A percentile compares a stretch with the other conserved stretches of the same genome.
Evolutionary conservation across 2,329 filamentous ascomycete genomes (phyloP).

Genomic region (Dothideomycetidae sp.): DNA sequence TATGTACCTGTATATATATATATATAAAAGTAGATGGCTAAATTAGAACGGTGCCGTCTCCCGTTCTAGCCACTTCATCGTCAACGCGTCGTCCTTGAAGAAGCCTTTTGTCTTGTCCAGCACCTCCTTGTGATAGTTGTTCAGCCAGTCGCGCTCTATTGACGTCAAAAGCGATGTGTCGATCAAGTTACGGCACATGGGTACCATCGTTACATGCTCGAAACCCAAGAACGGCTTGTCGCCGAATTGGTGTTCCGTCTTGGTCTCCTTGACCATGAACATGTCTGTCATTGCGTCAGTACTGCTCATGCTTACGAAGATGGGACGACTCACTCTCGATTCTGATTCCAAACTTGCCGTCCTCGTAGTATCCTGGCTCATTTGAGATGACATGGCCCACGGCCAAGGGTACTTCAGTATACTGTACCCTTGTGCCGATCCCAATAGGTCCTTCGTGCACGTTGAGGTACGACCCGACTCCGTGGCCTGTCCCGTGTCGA

Average conservation of each 20-base stretch:
- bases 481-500: slow-evolving; percentile 89
- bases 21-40: slow-evolving; percentile 5
- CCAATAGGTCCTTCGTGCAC: slow-evolving; percentile 96
- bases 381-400: slow-evolving; percentile 94
- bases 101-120: slow-evolving; percentile 64
- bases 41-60: slow-evolving; percentile 64
- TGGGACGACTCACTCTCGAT: slow-evolving; percentile 55
- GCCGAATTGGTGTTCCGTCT: slow-evolving; percentile 76
- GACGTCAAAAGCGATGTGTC: slow-evolving; percentile 57
- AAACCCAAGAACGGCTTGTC: slow-evolving; percentile 92
- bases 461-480: slow-evolving; percentile 87
- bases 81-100: slow-evolving; percentile 59
- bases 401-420: slow-evolving; percentile 75
- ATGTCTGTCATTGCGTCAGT: slow-evolving; percentile 41
- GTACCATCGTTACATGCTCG: slow-evolving; percentile 94
- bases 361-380: slow-evolving; percentile 92
- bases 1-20: slow-evolving; percentile 8
- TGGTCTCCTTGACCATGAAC: slow-evolving; percentile 75
- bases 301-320: no score
- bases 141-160: slow-evolving; percentile 72
- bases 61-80: slow-evolving; percentile 66
- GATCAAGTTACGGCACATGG: slow-evolving; percentile 80
- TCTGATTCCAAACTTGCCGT: slow-evolving; percentile 83
- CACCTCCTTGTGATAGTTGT: slow-evolving; percentile 70
- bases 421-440: slow-evolving; percentile 82